Base-by-base conservation (phyloP, 2,329 filamentous ascomycete genomes). In the Elsinoe batatas region DNA sequence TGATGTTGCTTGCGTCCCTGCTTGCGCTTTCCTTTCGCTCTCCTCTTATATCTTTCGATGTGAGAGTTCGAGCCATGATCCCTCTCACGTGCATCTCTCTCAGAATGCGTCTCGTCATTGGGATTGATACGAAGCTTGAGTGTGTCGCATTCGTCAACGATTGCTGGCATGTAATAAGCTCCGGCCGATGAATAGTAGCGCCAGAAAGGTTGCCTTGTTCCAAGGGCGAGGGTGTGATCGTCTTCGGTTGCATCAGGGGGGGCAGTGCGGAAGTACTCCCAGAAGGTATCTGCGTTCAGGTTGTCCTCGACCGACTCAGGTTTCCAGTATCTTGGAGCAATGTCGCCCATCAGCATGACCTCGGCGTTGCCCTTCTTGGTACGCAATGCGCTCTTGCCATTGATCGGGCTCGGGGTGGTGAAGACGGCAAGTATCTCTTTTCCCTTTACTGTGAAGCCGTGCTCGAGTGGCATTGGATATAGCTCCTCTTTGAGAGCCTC, bases 291-390 rank as follows among this genome's bases (percentile, higher is more conserved):
- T 0, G 64, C 58, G 7, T 58, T 30, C n/a, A 62, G 54, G 8
- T 58, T 56, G 30, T 58, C 58, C 35, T 65, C 60, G 15, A 63
- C 50, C 3, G 56, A 36, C 5, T 60, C 47, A 10, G 64, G 63
- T 7, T 66, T 60, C 69, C 69, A 71, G 17, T 63, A 61, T 2
- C 60, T 60, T 3, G 68, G 68, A 7, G 61, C 64, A 15, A 68
- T 60, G 5, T 61, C 57, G 17, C 53, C 58, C 30, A 56, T 35
- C 17, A n/a, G 11, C 15, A 22, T 32, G 13, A 38, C 15, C 7
- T 15, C 42, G 6, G 18, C 26, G 15, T n/a, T 18, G 12, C 20
- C 15, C 3, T 7, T 35, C 18, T 26, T 32, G 3, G 15, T 30
- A 32, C 40, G 37, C 2, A 6, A 8, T n/a, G 20, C 5, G 35